Conservation (phyloP, 164 flowering plant species). For the Tetracentron sinense region DNA sequence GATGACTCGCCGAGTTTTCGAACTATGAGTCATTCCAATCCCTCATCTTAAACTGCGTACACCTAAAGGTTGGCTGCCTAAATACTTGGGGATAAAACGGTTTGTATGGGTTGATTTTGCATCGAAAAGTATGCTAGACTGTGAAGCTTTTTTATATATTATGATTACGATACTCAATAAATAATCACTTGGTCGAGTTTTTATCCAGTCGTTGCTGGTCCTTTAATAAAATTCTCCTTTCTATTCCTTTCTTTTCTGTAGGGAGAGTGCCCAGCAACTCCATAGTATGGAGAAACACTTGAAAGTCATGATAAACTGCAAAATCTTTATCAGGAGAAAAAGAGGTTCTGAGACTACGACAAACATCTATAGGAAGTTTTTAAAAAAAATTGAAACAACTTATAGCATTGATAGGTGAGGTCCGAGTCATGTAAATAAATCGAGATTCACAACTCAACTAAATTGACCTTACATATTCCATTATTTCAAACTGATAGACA, state of each 20-base stretch:
- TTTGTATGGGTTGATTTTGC: not conserved
- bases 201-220: not conserved
- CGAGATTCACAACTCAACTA: not conserved
- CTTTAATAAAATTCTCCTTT: not conserved
- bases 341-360: no score
- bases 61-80: no score
- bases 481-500: conserved; percentile 91
- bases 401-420: not conserved
- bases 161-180: no score
- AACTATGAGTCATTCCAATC: no score
- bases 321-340: no score
- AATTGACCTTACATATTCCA: conserved; percentile 87
- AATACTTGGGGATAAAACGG: no score
- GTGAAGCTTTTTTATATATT: not conserved
- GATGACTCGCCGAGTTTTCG: no score
- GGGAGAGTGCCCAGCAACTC: not conserved
- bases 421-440: not conserved
- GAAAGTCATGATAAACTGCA: not conserved
- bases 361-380: no score
- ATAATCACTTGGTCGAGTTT: not conserved
- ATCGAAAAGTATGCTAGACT: not conserved
- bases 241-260: not conserved
- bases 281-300: not conserved
- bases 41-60: not conserved
- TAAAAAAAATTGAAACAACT: no score